Evolutionary conservation across 805 yeast species (phyloP), one percentile per base, ranked within the genome.

Genomic region (Candida gorgasii): DNA sequence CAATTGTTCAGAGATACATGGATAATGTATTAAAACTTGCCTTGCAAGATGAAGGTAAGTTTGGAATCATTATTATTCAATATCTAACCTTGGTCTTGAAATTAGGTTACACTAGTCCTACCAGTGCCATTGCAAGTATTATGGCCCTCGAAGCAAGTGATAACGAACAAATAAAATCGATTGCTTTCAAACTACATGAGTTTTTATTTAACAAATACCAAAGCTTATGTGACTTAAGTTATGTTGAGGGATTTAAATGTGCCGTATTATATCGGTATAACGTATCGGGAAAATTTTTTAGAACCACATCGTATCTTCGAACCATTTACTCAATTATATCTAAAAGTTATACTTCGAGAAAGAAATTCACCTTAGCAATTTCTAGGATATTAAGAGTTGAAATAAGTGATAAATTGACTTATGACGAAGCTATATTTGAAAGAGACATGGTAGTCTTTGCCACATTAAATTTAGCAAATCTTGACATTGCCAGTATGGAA

Each of bases 101-200:
- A 20, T 69, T 80, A 41, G 95, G 95, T 0, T 84, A 78, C 59
- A 84, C 85, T 0, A 86, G 84, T 54, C 96, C 96, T 1, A 75
- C 85, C 43, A 53, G 76, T 4, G 78, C 88, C 52, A 75, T 83
- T 5, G 77, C 89, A 0, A 82, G 89, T 0, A 69, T 86, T 0
- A 73, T 87, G 43, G 92, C 92, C 0, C 63, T 89, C 26, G 81
- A 82, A 44, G 69, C 86, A 0, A 79, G 88, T 0, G 61, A 67
- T 1, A 61, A 66, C 13, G 57, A 55, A 3, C 55, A 60, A 8
- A 69, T 85, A 13, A 66, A 74, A 23, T 57, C 57, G 2, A 61
- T 73, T 8, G 88, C 89, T 0, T 44, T 67, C 1, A 71, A 68
- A 0, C 62, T 86, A 42, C 86, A 85, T 50, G 55, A 57, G 15